These are phyloP conservation scores for Ascosphaera aggregata DNA, from an alignment of 2,329 filamentous ascomycete genomes.

Conservation along the genomic window DNA sequence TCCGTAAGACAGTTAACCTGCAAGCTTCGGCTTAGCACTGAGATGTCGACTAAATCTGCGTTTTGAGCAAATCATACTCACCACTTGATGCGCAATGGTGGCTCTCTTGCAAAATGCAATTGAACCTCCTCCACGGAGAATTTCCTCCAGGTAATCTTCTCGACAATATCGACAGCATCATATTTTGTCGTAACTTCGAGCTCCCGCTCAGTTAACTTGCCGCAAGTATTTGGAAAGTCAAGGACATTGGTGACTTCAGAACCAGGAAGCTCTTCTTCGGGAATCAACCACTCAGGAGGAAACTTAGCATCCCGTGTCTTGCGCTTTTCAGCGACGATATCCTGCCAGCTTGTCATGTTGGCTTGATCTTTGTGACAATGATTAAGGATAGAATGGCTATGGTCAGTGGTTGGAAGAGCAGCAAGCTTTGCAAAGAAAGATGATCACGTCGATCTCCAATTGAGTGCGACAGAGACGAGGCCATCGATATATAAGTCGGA, in stretches of 20 bases:
- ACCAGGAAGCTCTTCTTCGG: constrained; percentile 2
- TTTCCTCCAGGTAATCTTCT: constrained; percentile 5
- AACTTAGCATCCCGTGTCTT: constrained; percentile 2
- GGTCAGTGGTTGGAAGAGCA: too few relatives aligned
- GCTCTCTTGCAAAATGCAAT: constrained; percentile 10
- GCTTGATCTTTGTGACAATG: not conserved
- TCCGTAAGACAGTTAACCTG: constrained; percentile 9
- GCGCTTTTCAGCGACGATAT: constrained; percentile 3
- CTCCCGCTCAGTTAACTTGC: constrained; percentile 6
- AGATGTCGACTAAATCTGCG: too few relatives aligned
- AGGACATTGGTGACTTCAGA: constrained; percentile 5
- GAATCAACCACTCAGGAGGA: constrained; percentile 3
- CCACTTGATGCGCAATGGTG: constrained; percentile 9
- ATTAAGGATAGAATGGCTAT: not conserved
- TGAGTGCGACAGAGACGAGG: too few relatives aligned
- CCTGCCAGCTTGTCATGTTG: constrained; percentile 4
- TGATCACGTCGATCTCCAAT: too few relatives aligned
- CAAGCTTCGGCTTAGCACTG: too few relatives aligned
- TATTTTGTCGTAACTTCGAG: constrained; percentile 5
- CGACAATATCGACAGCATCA: constrained; percentile 4
- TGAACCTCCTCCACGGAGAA: constrained; percentile 8
- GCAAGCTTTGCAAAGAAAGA: too few relatives aligned
- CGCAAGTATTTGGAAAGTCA: constrained; percentile 5
- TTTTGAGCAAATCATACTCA: not conserved
- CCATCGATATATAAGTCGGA: too few relatives aligned